phyloP scores from a whole-genome alignment of 768 basidiomycete genomes.

The Boletus tomentosulus region DNA sequence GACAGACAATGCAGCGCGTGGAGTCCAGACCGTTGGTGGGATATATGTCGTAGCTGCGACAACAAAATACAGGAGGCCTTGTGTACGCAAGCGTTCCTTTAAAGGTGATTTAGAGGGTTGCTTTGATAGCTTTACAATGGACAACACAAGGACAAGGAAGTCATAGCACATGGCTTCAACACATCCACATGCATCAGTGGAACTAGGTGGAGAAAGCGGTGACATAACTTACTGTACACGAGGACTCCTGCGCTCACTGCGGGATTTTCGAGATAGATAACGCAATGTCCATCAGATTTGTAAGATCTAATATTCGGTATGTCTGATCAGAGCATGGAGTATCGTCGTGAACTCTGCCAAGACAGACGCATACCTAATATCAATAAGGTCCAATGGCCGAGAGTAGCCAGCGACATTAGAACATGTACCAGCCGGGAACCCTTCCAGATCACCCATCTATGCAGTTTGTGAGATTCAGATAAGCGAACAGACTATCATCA shows the following conservation, averaged over 20 bases:
- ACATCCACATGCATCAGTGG: not conserved
- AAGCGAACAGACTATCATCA: not conserved
- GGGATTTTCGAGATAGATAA: not conserved
- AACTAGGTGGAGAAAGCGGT: not conserved
- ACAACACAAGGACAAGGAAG: slow-evolving; percentile 15
- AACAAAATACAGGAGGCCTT: slow-evolving; percentile 16
- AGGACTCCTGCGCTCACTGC: not conserved
- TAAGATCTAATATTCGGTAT: not conserved
- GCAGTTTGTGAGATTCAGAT: not conserved
- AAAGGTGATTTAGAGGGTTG: slow-evolving; percentile 8
- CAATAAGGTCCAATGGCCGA: slow-evolving; percentile 13
- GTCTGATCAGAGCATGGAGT: not conserved
- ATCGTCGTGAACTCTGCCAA: not conserved
- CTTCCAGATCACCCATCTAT: slow-evolving; percentile 18
- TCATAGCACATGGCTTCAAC: slow-evolving; percentile 17
- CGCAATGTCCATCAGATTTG: slow-evolving; percentile 1
- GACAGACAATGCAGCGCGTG: too few species aligned
- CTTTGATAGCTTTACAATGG: slow-evolving; percentile 12
- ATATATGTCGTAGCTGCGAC: slow-evolving; percentile 11
- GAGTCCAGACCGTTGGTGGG: slow-evolving; percentile 7
- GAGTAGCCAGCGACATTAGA: not conserved
- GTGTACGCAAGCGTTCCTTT: slow-evolving; percentile 6
- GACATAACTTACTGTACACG: slow-evolving; percentile 13
- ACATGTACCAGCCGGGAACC: not conserved
- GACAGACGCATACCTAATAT: not conserved